Conservation (phyloP, 2,329 filamentous ascomycete species). For the Colletotrichum incanum region DNA sequence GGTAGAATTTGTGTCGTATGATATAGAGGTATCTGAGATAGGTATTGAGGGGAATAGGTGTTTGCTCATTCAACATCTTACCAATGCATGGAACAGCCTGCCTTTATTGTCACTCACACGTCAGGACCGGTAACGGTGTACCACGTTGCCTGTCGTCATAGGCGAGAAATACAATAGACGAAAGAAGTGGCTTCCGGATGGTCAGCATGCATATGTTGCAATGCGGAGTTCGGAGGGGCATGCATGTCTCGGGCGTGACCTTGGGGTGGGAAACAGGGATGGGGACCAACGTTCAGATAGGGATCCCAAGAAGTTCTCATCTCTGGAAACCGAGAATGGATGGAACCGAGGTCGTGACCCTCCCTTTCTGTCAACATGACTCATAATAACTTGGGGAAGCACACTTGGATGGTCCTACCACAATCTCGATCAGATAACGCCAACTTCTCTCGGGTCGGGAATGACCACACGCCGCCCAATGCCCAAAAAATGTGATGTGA, state of each 20-base stretch:
- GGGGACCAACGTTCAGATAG: not conserved
- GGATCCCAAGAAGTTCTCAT: not conserved
- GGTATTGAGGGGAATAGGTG: not conserved
- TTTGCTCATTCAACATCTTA: not conserved
- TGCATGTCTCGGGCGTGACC: constrained; percentile 22
- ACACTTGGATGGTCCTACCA: not conserved
- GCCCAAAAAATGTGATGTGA: not conserved
- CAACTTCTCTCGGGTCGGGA: not conserved
- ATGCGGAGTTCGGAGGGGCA: constrained; percentile 9
- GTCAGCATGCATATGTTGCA: not conserved
- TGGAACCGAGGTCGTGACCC: not conserved
- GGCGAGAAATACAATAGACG: not conserved
- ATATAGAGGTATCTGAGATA: not conserved
- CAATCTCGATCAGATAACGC: not conserved
- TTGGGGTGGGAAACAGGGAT: constrained; percentile 12
- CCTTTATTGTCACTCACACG: not conserved
- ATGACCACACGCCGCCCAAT: not conserved
- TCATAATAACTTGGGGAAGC: not conserved
- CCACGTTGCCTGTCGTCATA: not conserved
- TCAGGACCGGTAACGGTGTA: not conserved
- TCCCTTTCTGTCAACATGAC: not conserved
- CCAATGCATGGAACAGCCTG: too few species aligned
- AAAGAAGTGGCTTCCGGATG: not conserved
- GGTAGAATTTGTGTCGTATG: not conserved
- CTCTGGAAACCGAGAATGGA: too few species aligned